Percentiles rank a stretch among this genome's conserved stretches.
phyloP scores from a whole-genome alignment of 1,139 yeast species.

The Yamadazyma trypodendri region DNA sequence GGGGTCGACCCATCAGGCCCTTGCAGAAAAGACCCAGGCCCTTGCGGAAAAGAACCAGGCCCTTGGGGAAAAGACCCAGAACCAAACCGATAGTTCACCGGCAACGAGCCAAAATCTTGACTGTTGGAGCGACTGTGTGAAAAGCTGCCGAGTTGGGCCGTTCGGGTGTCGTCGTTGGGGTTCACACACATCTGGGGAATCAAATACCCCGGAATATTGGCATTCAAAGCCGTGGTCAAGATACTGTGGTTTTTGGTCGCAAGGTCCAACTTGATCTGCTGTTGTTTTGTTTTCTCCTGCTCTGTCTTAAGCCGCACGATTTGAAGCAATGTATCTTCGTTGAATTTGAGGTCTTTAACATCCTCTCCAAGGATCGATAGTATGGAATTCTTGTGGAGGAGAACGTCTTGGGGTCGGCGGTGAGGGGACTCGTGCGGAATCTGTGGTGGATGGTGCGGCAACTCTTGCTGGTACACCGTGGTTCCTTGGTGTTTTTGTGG shows the following conservation, averaged over 20 bases:
- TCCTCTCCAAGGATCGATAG: slow-evolving; percentile 41
- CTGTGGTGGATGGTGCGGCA: background rate
- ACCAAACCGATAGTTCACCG: slow-evolving; percentile 16
- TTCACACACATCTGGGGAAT: slow-evolving; percentile 64
- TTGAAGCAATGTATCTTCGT: slow-evolving; percentile 62
- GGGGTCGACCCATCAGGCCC: slow-evolving; percentile 10
- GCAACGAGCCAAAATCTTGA: slow-evolving; percentile 13
- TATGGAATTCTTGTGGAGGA: background rate
- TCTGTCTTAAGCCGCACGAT: slow-evolving; percentile 67
- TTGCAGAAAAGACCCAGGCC: slow-evolving; percentile 3
- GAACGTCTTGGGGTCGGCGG: background rate
- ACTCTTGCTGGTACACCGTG: too few relatives aligned
- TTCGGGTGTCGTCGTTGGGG: slow-evolving; percentile 10
- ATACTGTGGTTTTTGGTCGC: slow-evolving; percentile 61
- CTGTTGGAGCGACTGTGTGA: slow-evolving; percentile 14
- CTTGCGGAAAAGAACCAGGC: slow-evolving; percentile 3
- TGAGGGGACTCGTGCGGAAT: too few relatives aligned
- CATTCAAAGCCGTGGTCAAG: slow-evolving; percentile 57
- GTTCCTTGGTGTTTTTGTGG: slow-evolving; percentile 4
- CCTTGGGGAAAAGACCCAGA: background rate
- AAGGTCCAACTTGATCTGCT: slow-evolving; percentile 65
- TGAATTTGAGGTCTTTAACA: slow-evolving; percentile 53
- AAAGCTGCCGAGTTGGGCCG: background rate
- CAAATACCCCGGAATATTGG: slow-evolving; percentile 64
- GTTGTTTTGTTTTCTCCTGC: slow-evolving; percentile 85